phyloP scores from a whole-genome alignment of 495 filamentous ascomycete genomes.

The Antarctomyces pellizariae region DNA sequence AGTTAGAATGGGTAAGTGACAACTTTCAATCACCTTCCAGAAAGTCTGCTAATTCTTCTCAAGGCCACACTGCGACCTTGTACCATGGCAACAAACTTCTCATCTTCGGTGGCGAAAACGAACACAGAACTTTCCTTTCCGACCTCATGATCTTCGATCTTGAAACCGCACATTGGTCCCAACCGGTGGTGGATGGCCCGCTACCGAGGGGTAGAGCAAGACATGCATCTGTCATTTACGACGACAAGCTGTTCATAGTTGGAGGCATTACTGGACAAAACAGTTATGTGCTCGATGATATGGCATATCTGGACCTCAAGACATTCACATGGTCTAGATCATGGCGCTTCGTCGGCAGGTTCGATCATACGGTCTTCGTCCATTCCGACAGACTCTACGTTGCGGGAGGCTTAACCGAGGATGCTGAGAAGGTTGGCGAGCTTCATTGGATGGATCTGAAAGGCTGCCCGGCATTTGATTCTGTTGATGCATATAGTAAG shows the following conservation, averaged over 20 bases:
- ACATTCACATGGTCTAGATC: slow-evolving; percentile 94
- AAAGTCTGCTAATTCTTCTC: slow-evolving; percentile 2
- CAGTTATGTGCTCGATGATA: slow-evolving; percentile 75
- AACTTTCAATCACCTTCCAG: neutral
- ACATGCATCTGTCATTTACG: slow-evolving; percentile 82
- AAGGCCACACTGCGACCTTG: slow-evolving; percentile 86
- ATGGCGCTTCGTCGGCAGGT: slow-evolving; percentile 83
- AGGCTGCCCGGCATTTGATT: slow-evolving; percentile 62
- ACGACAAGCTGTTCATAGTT: slow-evolving; percentile 86
- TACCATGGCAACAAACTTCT: slow-evolving; percentile 87
- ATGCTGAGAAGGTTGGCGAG: slow-evolving; percentile 89
- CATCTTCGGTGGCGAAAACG: slow-evolving; percentile 93
- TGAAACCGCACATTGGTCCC: slow-evolving; percentile 78
- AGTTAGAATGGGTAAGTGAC: slow-evolving; percentile 75
- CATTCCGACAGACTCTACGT: slow-evolving; percentile 89
- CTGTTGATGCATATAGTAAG: no score
- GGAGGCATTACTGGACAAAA: slow-evolving; percentile 78
- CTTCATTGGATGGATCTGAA: slow-evolving; percentile 94
- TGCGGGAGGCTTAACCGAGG: slow-evolving; percentile 80
- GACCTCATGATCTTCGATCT: slow-evolving; percentile 93
- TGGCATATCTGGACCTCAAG: slow-evolving; percentile 88
- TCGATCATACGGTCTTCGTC: slow-evolving; percentile 82
- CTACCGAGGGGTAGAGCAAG: slow-evolving; percentile 73
- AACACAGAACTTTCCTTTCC: slow-evolving; percentile 82
- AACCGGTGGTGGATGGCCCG: slow-evolving; percentile 62